Base-by-base conservation (phyloP, 768 basidiomycete genomes). In the Lentinus brumalis region DNA sequence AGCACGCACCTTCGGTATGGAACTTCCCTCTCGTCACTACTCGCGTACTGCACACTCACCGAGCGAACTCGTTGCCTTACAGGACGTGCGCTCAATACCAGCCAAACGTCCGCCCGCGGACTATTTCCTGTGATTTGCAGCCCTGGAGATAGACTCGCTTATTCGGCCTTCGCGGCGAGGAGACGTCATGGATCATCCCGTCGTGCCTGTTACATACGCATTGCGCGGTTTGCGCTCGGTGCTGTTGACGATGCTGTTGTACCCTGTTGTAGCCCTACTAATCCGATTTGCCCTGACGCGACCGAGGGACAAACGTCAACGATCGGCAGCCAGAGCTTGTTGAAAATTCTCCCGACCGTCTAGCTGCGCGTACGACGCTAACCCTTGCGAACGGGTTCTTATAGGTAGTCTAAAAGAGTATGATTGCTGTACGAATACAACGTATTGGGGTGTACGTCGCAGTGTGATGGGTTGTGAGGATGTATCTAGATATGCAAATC, bases 101-200 rank as follows among this genome's bases (percentile, higher is more conserved):
- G 85, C 89, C 32, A 92, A 92, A 77, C 83, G 91, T 4, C 91
- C 92, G 21, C 91, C 91, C 18, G 89, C 92, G 44, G 92, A 94
- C 73, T 94, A 94, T 69, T 94, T 94, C 75, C 76, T 94, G 51
- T 93, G 74, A 60, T 47, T 31, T 21, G 35, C 26, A 29, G 5
- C 39, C 14, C 32, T 12, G 46, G 12, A 14, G 29, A 26, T 18
- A 26, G 21, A 29, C 21, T 26, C 21, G 21, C 21, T 2, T 26
- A 26, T 26, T 26, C 21, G 21, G 21, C 21, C 21, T 26, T 26
- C 21, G 21, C 21, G 21, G 21, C 21, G 21, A 18, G 35, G 51
- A 40, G 21, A 32, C 16, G 29, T 18, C 30, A n/a, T 30, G 16
- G 18, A 12, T 15, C 2, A 11, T 29, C n/a, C 21, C 21, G 21